Conservation (phyloP, 257 asterid species). For the Hygrophila difformis region DNA sequence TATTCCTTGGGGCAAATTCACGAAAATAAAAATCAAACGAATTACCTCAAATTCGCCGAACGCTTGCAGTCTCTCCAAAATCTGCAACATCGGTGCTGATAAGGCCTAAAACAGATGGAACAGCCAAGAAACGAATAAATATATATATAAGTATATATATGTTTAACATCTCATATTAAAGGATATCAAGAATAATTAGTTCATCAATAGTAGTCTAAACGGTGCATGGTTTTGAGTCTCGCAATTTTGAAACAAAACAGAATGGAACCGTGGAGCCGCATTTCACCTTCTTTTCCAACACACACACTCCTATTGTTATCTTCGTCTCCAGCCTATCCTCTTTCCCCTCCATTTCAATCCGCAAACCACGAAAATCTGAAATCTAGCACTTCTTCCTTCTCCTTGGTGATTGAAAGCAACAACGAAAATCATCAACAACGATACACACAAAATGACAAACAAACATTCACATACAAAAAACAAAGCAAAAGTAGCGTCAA, state of each 20-base stretch:
- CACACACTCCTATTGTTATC: constrained; percentile 84
- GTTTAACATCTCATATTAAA: too few species aligned
- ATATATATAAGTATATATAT: too few species aligned
- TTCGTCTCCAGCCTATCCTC: constrained; percentile 29
- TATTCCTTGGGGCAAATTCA: background rate
- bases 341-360: background rate
- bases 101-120: constrained; percentile 35
- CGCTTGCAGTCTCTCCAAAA: constrained; percentile 67
- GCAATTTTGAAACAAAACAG: constrained; percentile 16
- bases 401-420: too few species aligned
- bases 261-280: constrained; percentile 91
- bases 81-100: constrained; percentile 86
- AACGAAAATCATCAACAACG: too few species aligned
- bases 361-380: background rate
- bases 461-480: too few species aligned
- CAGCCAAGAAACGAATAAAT: background rate
- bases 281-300: constrained; percentile 99
- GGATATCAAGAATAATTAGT: too few species aligned
- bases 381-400: background rate
- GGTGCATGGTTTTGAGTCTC: background rate
- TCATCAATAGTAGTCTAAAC: too few species aligned
- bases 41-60: constrained; percentile 93
- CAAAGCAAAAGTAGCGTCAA: too few species aligned
- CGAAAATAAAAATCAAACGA: too few species aligned
- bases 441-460: too few species aligned